A percentile compares a stretch with the other conserved stretches of the same genome.
phyloP scores from a whole-genome alignment of 306 rosid genomes.

The Vigna mungo region DNA sequence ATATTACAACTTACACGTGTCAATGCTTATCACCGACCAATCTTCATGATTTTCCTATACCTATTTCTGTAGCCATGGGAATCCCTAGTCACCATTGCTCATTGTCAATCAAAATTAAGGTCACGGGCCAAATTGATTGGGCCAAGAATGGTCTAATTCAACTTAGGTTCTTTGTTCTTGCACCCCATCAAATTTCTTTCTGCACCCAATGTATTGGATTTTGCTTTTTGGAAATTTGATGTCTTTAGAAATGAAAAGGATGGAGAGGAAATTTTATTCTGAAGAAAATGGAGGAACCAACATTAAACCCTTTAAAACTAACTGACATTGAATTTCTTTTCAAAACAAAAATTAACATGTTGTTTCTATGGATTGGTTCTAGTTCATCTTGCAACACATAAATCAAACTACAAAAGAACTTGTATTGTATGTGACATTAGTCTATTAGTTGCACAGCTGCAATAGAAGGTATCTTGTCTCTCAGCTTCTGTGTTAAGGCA shows the following conservation, averaged over 20 bases:
- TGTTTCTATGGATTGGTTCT: conserved; percentile 20
- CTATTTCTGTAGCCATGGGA: background rate
- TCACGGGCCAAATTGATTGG: no score
- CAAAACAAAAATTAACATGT: conserved; percentile 22
- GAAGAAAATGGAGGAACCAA: conserved; percentile 9
- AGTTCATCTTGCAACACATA: conserved; percentile 29
- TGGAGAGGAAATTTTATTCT: background rate
- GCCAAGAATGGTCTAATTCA: no score
- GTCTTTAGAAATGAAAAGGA: no score
- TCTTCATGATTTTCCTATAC: background rate
- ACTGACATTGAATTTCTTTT: conserved; percentile 16
- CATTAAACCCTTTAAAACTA: conserved; percentile 25
- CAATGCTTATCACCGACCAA: background rate
- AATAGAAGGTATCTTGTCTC: conserved; percentile 92
- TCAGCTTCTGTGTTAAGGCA: conserved; percentile 87
- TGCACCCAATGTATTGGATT: no score
- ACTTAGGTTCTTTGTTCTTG: no score
- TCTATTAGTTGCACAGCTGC: conserved; percentile 89
- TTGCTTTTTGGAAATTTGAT: no score
- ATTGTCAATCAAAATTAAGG: background rate
- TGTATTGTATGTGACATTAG: conserved; percentile 48
- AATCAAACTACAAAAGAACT: conserved; percentile 34
- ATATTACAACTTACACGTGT: background rate
- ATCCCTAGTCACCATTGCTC: background rate
- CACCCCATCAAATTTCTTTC: no score